A percentile compares a stretch with the other conserved stretches of the same genome.
Evolutionary conservation across 768 basidiomycete genomes (phyloP).

Genomic region (Lactifluus pinguis): DNA sequence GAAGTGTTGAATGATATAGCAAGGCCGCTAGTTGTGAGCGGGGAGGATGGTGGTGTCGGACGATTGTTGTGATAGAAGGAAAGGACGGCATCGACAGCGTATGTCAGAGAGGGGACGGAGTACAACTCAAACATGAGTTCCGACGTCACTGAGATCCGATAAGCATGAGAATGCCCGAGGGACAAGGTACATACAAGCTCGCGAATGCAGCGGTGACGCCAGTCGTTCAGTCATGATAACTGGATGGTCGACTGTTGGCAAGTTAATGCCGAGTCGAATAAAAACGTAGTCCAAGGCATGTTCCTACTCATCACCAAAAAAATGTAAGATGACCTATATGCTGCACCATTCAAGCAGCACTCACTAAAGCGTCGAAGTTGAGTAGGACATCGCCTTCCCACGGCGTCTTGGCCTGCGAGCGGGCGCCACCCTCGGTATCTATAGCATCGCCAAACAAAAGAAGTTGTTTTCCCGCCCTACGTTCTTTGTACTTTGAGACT

Average conservation of each 20-base stretch:
- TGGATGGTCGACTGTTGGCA: conserved; percentile 70
- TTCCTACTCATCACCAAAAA: conserved; percentile 49
- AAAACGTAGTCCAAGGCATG: conserved; percentile 90
- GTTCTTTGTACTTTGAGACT: conserved; percentile 83
- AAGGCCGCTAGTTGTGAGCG: conserved; percentile 63
- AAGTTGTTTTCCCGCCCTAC: conserved; percentile 73
- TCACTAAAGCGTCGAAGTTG: conserved; percentile 88
- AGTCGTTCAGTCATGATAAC: conserved; percentile 91
- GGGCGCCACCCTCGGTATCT: conserved; percentile 78
- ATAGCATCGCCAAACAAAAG: conserved; percentile 83
- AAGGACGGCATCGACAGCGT: conserved; percentile 85
- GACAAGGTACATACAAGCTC: conserved; percentile 54
- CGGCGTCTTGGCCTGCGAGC: conserved; percentile 67
- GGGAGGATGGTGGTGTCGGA: conserved; percentile 24
- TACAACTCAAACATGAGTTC: conserved; percentile 97
- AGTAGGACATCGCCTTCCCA: conserved; percentile 94
- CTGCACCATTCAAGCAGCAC: conserved; percentile 24
- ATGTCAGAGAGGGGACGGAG: conserved; percentile 73
- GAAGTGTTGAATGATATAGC: conserved; percentile 88
- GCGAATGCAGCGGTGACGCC: conserved; percentile 79
- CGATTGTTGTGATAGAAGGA: conserved; percentile 80
- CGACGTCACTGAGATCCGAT: conserved; percentile 59
- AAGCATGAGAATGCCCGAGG: background rate
- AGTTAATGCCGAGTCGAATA: conserved; percentile 75
- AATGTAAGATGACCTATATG: background rate